These are phyloP conservation scores for Pulveroboletus sp. DNA, from an alignment of 768 basidiomycete species.

Conservation along the genomic window DNA sequence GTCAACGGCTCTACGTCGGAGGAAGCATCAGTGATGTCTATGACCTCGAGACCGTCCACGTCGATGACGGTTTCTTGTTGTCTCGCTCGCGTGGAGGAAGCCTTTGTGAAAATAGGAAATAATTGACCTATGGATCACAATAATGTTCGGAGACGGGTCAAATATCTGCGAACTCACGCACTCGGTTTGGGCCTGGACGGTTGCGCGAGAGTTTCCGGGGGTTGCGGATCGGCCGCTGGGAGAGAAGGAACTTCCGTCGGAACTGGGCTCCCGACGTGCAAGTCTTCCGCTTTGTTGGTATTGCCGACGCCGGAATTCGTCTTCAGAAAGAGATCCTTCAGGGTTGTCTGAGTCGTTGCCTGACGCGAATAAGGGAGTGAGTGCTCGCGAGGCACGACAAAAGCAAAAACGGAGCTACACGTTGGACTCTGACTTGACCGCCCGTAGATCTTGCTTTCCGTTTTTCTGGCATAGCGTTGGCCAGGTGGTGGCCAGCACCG, in stretches of 20 bases:
- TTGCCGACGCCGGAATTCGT: not conserved
- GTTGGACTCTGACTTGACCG: conserved; percentile 7
- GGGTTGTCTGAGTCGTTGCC: conserved; percentile 26
- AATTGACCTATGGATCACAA: conserved; percentile 18
- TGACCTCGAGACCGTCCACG: conserved; percentile 17
- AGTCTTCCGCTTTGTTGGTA: not conserved
- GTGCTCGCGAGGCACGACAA: not conserved
- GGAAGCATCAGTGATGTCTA: conserved; percentile 18
- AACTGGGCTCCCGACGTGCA: not conserved
- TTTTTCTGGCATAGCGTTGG: conserved; percentile 22
- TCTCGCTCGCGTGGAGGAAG: conserved; percentile 1
- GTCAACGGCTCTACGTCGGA: conserved; percentile 15
- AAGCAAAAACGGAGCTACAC: conserved; percentile 12
- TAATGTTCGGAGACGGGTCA: not conserved
- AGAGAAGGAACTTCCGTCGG: not conserved
- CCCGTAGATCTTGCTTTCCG: conserved; percentile 19
- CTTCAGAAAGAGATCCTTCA: conserved; percentile 25
- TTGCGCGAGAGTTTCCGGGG: not conserved
- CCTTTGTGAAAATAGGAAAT: conserved; percentile 26
- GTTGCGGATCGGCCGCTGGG: not conserved
- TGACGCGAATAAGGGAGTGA: conserved; percentile 8
- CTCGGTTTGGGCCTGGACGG: conserved; percentile 12
- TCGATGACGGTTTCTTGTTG: conserved; percentile 1
- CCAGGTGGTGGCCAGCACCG: not conserved
- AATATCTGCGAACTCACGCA: conserved; percentile 12